Conservation (phyloP, 306 rosid species). For the Vachellia pachyceras region DNA sequence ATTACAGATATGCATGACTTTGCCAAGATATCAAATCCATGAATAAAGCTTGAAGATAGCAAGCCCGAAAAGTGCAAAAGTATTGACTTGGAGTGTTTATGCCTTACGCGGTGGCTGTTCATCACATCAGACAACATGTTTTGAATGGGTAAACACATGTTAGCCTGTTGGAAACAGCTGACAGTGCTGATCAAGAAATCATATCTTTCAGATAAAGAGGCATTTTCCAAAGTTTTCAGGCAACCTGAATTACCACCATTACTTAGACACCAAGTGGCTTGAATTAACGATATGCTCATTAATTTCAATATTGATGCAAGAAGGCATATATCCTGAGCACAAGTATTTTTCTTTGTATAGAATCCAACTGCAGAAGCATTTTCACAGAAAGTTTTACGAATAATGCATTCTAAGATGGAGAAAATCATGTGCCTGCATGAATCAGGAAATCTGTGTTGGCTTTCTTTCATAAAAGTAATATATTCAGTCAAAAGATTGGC, state of each 20-base stretch:
- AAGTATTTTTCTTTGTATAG: constrained; percentile 42
- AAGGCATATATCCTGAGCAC: constrained; percentile 64
- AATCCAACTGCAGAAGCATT: constrained; percentile 41
- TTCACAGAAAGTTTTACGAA: constrained; percentile 50
- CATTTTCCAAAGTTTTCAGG: constrained; percentile 51
- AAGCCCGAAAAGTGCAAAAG: constrained; percentile 80
- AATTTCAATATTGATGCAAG: constrained; percentile 78
- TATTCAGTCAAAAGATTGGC: constrained; percentile 57
- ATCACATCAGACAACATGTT: constrained; percentile 52
- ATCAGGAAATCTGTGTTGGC: constrained; percentile 47
- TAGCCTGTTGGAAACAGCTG: constrained; percentile 55
- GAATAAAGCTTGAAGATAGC: constrained; percentile 61
- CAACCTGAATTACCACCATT: constrained; percentile 45
- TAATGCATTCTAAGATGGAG: constrained; percentile 53
- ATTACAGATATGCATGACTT: constrained; percentile 66
- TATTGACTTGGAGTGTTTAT: constrained; percentile 67
- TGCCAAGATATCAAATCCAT: constrained; percentile 72
- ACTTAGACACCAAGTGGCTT: constrained; percentile 57
- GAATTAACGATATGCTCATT: constrained; percentile 68
- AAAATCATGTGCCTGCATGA: constrained; percentile 46
- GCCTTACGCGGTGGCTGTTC: constrained; percentile 52
- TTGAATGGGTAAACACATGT: constrained; percentile 66
- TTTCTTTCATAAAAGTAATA: constrained; percentile 52
- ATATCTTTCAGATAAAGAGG: constrained; percentile 57
- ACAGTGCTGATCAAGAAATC: constrained; percentile 55